phyloP scores from a whole-genome alignment of 2,329 filamentous ascomycete genomes.

The Fusarium staphyleae region DNA sequence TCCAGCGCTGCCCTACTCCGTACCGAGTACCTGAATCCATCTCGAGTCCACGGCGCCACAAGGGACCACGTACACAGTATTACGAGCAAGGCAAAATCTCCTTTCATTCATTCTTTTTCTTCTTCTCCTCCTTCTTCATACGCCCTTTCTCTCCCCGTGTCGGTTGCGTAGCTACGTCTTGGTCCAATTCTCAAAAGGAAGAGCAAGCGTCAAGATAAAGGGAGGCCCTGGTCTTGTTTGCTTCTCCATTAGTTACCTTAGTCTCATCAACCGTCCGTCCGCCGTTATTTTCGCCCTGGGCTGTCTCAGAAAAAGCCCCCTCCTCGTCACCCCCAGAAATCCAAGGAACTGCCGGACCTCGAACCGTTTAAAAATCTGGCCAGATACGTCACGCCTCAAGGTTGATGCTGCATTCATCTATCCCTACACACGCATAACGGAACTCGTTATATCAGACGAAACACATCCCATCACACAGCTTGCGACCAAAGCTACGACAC shows the following conservation, averaged over 20 bases:
- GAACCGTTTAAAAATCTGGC: conserved; percentile 19
- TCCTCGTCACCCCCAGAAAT: conserved; percentile 1
- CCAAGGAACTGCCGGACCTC: conserved; percentile 14
- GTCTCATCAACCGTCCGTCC: conserved; percentile 12
- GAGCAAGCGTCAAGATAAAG: conserved; percentile 1
- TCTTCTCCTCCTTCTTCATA: neutral
- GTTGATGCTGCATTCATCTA: neutral
- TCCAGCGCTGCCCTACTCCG: too few species aligned
- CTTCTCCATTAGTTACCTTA: conserved; percentile 21
- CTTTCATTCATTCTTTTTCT: too few species aligned
- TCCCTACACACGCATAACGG: neutral
- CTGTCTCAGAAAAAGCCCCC: conserved; percentile 30
- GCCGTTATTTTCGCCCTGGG: conserved; percentile 26
- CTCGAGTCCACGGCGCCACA: too few species aligned
- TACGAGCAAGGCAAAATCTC: too few species aligned
- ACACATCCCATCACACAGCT: neutral
- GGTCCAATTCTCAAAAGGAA: neutral
- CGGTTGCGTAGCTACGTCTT: too few species aligned
- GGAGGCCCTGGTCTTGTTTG: conserved; percentile 26
- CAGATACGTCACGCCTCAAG: conserved; percentile 15
- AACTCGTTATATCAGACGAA: conserved; percentile 6
- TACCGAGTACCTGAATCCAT: neutral
- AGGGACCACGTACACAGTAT: too few species aligned
- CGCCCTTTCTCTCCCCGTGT: neutral
- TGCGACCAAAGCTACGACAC: conserved; percentile 21